Conservation (phyloP, 2,329 filamentous ascomycete genomes). For the Fusarium burgessii region DNA sequence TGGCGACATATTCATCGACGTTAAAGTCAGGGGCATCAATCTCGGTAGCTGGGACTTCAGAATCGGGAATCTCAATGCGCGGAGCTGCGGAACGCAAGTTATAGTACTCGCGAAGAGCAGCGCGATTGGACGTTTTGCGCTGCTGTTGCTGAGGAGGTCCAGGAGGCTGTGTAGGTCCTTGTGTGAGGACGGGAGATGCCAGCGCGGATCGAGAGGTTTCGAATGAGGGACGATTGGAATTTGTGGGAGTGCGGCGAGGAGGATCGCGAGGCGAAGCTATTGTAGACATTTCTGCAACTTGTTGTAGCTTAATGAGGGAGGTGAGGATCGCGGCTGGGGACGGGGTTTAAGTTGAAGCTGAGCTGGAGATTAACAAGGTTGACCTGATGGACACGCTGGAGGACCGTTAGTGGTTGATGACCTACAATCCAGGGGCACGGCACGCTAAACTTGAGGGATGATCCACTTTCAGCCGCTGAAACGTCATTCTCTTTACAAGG, state of each 20-base stretch:
- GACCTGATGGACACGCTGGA: slow-evolving; percentile 38
- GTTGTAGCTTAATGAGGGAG: background rate
- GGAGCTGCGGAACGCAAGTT: slow-evolving; percentile 70
- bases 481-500: slow-evolving; percentile 44
- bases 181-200: slow-evolving; percentile 60
- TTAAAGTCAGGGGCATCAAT: slow-evolving; percentile 81
- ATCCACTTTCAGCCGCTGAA: slow-evolving; percentile 39
- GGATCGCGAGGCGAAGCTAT: slow-evolving; percentile 73
- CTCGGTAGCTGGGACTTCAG: slow-evolving; percentile 74
- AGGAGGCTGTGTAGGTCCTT: slow-evolving; percentile 36
- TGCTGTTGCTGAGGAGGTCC: slow-evolving; percentile 20
- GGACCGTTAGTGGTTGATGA: slow-evolving; percentile 30
- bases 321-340: background rate
- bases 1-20: slow-evolving; percentile 74
- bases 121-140: slow-evolving; percentile 75
- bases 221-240: slow-evolving; percentile 80
- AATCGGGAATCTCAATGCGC: slow-evolving; percentile 60
- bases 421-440: slow-evolving; percentile 23
- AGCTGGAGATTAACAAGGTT: slow-evolving; percentile 32
- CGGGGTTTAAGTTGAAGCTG: background rate
- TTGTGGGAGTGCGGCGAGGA: slow-evolving; percentile 72
- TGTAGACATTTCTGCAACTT: slow-evolving; percentile 66
- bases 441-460: slow-evolving; percentile 38
- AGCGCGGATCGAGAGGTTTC: slow-evolving; percentile 72
- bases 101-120: slow-evolving; percentile 94